These are phyloP conservation scores for Chenopodium album DNA, from an alignment of 148 eudicot genomes.

Conservation along the genomic window DNA sequence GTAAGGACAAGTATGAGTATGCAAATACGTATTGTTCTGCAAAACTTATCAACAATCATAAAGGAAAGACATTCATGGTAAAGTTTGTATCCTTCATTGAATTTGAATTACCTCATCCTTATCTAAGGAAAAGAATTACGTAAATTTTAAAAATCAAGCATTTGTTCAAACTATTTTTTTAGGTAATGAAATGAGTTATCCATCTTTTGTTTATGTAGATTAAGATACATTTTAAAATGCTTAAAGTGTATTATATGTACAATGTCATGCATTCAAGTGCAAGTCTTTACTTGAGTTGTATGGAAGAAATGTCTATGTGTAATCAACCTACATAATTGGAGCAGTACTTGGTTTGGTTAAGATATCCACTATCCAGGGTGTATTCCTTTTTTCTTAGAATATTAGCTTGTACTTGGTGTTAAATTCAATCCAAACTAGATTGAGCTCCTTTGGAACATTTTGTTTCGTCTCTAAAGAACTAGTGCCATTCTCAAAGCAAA, in stretches of 20 bases:
- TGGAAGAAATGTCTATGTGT: background rate
- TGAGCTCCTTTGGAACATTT: background rate
- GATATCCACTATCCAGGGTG: background rate
- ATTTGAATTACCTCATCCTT: background rate
- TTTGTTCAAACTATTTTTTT: background rate
- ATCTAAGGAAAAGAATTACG: background rate
- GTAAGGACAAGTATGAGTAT: conserved; percentile 80
- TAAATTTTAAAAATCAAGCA: too few species aligned
- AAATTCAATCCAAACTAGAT: background rate
- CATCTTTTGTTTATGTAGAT: background rate
- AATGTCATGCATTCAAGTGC: background rate
- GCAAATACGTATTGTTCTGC: conserved; percentile 83
- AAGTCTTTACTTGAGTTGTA: background rate
- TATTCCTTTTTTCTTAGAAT: conserved; percentile 1
- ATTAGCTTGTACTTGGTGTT: background rate
- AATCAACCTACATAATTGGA: background rate
- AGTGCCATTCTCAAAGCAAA: background rate
- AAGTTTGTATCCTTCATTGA: conserved; percentile 2
- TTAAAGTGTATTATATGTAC: background rate
- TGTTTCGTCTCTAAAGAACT: background rate
- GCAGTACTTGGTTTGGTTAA: background rate
- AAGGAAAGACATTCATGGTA: conserved; percentile 76
- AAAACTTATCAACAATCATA: conserved; percentile 37
- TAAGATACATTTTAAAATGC: background rate
- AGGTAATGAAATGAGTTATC: background rate